phyloP scores from a whole-genome alignment of 2,329 filamentous ascomycete genomes.

The Cladosporium oxysporum region DNA sequence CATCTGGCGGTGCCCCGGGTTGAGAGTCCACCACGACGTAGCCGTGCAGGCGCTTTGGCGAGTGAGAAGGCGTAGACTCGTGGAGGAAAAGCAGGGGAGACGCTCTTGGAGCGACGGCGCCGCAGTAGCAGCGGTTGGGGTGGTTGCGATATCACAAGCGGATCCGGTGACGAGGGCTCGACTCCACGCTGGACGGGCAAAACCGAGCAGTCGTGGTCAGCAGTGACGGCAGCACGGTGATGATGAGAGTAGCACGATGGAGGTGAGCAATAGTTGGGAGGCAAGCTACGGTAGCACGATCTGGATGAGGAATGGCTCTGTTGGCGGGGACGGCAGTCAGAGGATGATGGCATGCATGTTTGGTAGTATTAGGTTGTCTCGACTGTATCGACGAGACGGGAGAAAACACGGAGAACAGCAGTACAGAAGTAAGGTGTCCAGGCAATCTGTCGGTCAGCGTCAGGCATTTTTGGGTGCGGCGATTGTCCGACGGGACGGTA shows the following conservation, averaged over 20 bases:
- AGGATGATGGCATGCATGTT: constrained; percentile 9
- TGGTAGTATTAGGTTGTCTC: neutral
- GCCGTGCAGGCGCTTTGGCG: constrained; percentile 10
- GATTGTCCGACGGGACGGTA: constrained; percentile 1
- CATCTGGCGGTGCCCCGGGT: constrained; percentile 1
- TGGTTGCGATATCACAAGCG: constrained; percentile 14
- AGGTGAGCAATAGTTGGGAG: constrained; percentile 1
- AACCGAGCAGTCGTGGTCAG: constrained; percentile 17
- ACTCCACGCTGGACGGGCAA: constrained; percentile 12
- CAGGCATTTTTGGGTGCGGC: neutral
- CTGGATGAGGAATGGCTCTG: neutral
- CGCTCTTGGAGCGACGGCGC: neutral
- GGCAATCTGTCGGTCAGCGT: neutral
- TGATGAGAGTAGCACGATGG: constrained; percentile 12
- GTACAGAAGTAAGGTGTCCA: neutral
- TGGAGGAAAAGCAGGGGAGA: neutral
- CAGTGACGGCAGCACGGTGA: constrained; percentile 11
- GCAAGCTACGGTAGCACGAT: neutral
- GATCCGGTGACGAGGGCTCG: constrained; percentile 15
- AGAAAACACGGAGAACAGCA: neutral
- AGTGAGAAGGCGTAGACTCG: neutral
- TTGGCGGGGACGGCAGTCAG: constrained; percentile 1
- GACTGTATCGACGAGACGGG: neutral
- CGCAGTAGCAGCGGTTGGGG: constrained; percentile 17
- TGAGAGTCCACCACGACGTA: constrained; percentile 10